phyloP scores from a whole-genome alignment of 1,139 yeast genomes.

The Candida sp. region DNA sequence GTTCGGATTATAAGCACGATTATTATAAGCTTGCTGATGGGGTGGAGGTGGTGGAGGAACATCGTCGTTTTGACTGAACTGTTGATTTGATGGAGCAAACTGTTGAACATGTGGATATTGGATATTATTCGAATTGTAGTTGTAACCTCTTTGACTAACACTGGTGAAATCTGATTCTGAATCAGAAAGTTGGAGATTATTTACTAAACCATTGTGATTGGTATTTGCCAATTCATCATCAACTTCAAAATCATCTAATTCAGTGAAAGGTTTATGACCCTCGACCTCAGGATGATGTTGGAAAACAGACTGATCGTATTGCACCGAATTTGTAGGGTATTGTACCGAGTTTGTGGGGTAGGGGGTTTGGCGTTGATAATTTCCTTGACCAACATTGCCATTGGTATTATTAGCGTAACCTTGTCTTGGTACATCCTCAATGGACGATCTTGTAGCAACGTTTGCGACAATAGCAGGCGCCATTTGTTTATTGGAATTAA shows the following conservation, averaged over 20 bases:
- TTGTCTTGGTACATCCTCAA: slow-evolving; percentile 19
- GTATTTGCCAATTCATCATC: slow-evolving; percentile 9
- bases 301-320: slow-evolving; percentile 22
- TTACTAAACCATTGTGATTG: slow-evolving; percentile 8
- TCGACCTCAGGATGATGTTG: slow-evolving; percentile 47
- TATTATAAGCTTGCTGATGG: neutral
- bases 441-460: slow-evolving; percentile 23
- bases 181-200: slow-evolving; percentile 22
- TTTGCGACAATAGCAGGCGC: slow-evolving; percentile 31
- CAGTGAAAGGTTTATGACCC: slow-evolving; percentile 48
- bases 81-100: slow-evolving; percentile 16
- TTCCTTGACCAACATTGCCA: neutral
- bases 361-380: slow-evolving; percentile 11
- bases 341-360: too few relatives aligned
- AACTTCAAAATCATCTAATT: slow-evolving; percentile 32
- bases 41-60: neutral
- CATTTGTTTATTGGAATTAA: slow-evolving; percentile 25
- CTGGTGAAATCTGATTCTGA: slow-evolving; percentile 70
- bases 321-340: slow-evolving; percentile 12
- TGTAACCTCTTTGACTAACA: slow-evolving; percentile 67
- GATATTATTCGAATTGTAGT: slow-evolving; percentile 2
- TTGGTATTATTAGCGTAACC: slow-evolving; percentile 14
- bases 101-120: slow-evolving; percentile 11
- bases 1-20: neutral
- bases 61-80: slow-evolving; percentile 4